Percentiles rank a stretch among this genome's conserved stretches.
Conservation (phyloP, 176 grass and related monocot genomes). For the Neostapfia colusana region DNA sequence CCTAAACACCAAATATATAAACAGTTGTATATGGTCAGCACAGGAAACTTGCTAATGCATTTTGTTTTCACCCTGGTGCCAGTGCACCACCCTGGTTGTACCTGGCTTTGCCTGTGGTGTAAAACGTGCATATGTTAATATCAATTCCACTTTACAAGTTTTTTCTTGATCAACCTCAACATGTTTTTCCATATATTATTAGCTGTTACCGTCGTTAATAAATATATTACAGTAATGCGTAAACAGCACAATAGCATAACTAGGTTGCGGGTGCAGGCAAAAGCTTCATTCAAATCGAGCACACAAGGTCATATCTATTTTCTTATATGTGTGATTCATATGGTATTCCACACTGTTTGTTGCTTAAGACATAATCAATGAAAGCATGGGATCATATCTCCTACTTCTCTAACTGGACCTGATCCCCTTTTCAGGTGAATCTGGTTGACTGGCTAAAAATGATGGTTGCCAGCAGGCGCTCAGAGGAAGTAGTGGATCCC, state of each 20-base stretch:
- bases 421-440: constrained; percentile 65
- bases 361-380: neutral
- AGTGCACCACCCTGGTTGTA: no score
- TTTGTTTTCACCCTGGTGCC: no score
- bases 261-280: neutral
- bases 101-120: no score
- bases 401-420: constrained; percentile 19
- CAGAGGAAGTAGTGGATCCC: constrained; percentile 94
- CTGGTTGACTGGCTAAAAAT: constrained; percentile 98
- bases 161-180: neutral
- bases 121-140: constrained; percentile 4
- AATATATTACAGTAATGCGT: neutral
- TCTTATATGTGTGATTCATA: neutral
- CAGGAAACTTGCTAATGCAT: no score
- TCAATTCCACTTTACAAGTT: constrained; percentile 11
- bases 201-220: neutral
- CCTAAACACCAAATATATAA: no score
- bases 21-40: no score
- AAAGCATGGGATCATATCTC: neutral
- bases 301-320: neutral
- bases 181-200: neutral
- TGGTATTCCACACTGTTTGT: neutral
- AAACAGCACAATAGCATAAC: constrained; percentile 13
- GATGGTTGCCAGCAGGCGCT: constrained; percentile 91
- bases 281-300: neutral